Conservation (phyloP, 176 grass and related monocot genomes). For the Saccharum officinarum region DNA sequence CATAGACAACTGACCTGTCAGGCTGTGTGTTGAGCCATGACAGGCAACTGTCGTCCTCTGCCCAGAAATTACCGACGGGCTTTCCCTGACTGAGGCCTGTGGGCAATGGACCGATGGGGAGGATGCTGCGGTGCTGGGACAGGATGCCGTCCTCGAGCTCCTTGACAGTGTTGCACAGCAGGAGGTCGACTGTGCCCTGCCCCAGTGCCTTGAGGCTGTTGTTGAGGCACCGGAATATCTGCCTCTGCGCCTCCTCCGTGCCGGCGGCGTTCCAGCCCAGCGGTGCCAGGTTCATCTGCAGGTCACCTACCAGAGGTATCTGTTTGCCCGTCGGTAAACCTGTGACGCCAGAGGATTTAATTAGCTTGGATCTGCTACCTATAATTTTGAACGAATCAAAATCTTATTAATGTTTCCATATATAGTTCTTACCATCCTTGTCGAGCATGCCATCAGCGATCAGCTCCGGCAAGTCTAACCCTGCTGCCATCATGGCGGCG, state of each 20-base stretch:
- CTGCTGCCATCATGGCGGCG: not conserved
- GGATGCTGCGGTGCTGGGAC: constrained; percentile 5
- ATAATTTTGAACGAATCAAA: not conserved
- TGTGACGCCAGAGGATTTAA: not conserved
- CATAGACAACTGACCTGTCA: constrained; percentile 42
- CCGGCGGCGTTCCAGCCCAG: constrained; percentile 22
- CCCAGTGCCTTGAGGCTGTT: not conserved
- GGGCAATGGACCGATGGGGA: constrained; percentile 40
- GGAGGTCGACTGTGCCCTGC: constrained; percentile 1
- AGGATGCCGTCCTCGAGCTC: constrained; percentile 35
- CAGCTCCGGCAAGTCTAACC: not conserved
- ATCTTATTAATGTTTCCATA: not conserved
- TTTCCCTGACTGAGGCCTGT: constrained; percentile 18
- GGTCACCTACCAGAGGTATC: not conserved
- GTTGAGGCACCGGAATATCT: not conserved
- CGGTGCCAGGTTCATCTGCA: not conserved
- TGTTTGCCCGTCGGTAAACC: not conserved
- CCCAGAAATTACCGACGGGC: constrained; percentile 41
- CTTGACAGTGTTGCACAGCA: constrained; percentile 44
- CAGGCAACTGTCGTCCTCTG: constrained; percentile 31
- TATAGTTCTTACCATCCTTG: not conserved
- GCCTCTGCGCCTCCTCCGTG: not conserved
- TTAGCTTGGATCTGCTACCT: not conserved
- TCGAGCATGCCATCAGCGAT: not conserved
- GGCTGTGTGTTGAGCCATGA: constrained; percentile 27